Percentiles rank a stretch among this genome's conserved stretches.
These are phyloP conservation scores for Huntiella decipiens DNA, from an alignment of 2,329 filamentous ascomycete species.

Conservation along the genomic window DNA sequence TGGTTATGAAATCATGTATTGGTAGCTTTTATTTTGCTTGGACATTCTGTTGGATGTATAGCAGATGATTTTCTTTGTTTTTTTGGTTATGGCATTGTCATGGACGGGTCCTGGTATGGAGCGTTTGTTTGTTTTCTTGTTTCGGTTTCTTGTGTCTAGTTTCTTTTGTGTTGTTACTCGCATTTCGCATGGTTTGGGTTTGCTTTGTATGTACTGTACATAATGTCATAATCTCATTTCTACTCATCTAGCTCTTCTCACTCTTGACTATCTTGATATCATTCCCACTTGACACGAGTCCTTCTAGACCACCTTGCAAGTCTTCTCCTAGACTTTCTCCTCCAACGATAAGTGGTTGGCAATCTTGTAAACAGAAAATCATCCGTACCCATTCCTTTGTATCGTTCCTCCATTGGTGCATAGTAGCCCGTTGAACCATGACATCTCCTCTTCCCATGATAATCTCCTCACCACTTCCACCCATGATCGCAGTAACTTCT, in stretches of 20 bases:
- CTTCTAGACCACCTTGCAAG: conserved; percentile 6
- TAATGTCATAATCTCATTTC: background rate
- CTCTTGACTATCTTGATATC: background rate
- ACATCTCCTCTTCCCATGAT: conserved; percentile 31
- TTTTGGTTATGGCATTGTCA: background rate
- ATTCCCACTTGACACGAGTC: conserved; percentile 1
- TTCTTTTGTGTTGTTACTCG: background rate
- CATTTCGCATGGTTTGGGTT: background rate
- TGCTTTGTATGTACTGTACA: background rate
- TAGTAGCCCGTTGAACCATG: conserved; percentile 35
- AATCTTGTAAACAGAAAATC: conserved; percentile 24
- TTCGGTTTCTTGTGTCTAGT: background rate
- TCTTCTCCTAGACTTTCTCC: conserved; percentile 8
- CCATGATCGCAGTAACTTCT: conserved; percentile 30
- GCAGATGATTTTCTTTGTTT: too few relatives aligned
- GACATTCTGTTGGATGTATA: too few relatives aligned
- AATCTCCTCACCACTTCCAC: conserved; percentile 26
- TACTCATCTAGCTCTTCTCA: background rate
- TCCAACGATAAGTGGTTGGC: conserved; percentile 8
- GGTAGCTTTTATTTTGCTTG: background rate
- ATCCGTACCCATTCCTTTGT: conserved; percentile 29
- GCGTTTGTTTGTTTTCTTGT: background rate
- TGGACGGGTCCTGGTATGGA: background rate
- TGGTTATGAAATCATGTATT: background rate
- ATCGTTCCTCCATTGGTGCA: conserved; percentile 33